phyloP scores from a whole-genome alignment of 2,329 filamentous ascomycete species.

The Emmonsiellopsis sp. region DNA sequence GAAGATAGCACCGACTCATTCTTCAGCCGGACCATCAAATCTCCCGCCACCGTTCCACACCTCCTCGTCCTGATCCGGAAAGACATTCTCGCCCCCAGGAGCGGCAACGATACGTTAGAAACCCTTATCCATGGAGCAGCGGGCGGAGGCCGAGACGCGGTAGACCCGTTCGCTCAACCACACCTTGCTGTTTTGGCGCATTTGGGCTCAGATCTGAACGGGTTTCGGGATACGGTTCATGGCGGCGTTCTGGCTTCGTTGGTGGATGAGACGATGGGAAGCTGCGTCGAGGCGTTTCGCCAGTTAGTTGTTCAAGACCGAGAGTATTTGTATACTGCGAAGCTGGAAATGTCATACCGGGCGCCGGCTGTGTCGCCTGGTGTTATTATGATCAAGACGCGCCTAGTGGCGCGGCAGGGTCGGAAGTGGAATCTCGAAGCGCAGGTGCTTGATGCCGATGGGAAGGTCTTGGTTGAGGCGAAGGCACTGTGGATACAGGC shows the following conservation, averaged over 20 bases:
- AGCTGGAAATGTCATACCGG: conserved; percentile 71
- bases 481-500: conserved; percentile 58
- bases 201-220: conserved; percentile 10
- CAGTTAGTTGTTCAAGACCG: background rate
- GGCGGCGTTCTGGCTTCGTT: conserved; percentile 13
- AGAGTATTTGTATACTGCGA: conserved; percentile 53
- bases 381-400: conserved; percentile 68
- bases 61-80: conserved; percentile 10
- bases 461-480: conserved; percentile 66
- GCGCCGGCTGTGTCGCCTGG: conserved; percentile 65
- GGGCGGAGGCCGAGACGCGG: too few relatives aligned
- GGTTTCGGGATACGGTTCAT: conserved; percentile 10
- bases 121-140: background rate
- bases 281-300: conserved; percentile 49
- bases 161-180: conserved; percentile 1
- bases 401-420: conserved; percentile 77
- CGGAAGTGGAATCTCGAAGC: conserved; percentile 92
- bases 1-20: conserved; percentile 11
- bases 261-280: conserved; percentile 52
- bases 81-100: background rate
- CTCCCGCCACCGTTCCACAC: conserved; percentile 12
- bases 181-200: conserved; percentile 10
- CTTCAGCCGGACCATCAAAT: conserved; percentile 13
- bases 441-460: conserved; percentile 63
- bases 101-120: background rate